Conservation (phyloP, 2,329 filamentous ascomycete species). For the Sclerotinia nivalis region DNA sequence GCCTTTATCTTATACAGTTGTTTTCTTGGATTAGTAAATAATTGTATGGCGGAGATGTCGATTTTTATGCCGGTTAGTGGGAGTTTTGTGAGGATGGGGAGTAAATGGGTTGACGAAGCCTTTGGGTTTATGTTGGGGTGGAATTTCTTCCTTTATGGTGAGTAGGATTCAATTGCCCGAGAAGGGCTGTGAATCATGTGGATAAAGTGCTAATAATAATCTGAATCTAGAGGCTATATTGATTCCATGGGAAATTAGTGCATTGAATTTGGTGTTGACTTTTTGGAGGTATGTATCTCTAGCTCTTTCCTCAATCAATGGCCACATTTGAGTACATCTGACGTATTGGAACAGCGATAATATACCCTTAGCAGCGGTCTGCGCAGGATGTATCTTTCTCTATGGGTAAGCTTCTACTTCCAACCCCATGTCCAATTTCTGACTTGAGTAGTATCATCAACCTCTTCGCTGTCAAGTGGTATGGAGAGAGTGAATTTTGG, state of each 20-base stretch:
- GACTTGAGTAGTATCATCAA: conserved; percentile 53
- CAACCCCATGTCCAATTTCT: not conserved
- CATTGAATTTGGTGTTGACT: conserved; percentile 45
- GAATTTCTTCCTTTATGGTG: conserved; percentile 63
- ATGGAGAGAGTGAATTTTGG: conserved; percentile 74
- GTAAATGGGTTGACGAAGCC: conserved; percentile 55
- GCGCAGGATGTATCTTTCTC: conserved; percentile 44
- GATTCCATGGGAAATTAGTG: conserved; percentile 44
- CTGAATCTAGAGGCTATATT: conserved; percentile 29
- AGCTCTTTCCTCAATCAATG: not conserved
- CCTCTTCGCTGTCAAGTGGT: conserved; percentile 64
- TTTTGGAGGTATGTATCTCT: conserved; percentile 45
- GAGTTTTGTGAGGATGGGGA: conserved; percentile 55
- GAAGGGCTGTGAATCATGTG: not conserved
- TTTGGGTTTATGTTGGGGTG: conserved; percentile 56
- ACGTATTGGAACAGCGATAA: conserved; percentile 33
- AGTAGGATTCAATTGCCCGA: not conserved
- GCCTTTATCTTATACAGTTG: conserved; percentile 48
- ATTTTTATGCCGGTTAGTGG: conserved; percentile 55
- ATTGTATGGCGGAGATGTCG: conserved; percentile 53
- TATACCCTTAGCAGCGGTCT: conserved; percentile 43
- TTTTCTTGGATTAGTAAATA: conserved; percentile 42
- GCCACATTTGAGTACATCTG: not conserved
- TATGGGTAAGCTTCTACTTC: conserved; percentile 49
- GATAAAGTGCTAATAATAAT: conserved; percentile 3